Evolutionary conservation across 2,329 filamentous ascomycete species (phyloP), one percentile per base, ranked within the genome.

Genomic region (Xylaria sp.): DNA sequence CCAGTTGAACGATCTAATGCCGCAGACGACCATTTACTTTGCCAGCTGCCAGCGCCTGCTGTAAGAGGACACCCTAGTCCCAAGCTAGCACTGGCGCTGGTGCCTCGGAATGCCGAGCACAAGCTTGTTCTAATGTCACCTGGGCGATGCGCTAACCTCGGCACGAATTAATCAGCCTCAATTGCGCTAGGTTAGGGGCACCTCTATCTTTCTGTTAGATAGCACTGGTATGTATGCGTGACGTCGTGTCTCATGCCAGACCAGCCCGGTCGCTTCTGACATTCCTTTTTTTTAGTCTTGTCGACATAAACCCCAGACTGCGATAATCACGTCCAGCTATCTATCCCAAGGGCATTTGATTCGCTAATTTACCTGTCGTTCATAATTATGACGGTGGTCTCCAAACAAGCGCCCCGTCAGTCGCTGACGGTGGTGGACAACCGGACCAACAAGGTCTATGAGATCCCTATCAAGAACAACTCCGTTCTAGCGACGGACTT

Each of bases 401-500:
- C 73, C 48, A 78, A 75, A 65, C 68, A 68, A 57, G 51, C 69
- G 60, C 69, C 76, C 8, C 74, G 74, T 64, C 76, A 75, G 60
- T 76, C 77, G 34, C 75, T 84, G 69, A 84, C 82, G 17, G 82
- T 84, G 27, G 76, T 82, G 42, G 84, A 86, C 73, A 85, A 85
- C 77, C 82, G 84, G 65, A 85, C 84, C 2, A 82, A 81, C 61
- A 80, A 82, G 72, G 74, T 77, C 21, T 85, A 85, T 64, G 82
- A 85, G 74, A 76, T 86, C 39, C 83, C 84, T 65, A 85, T 86
- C 74, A 79, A 76, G 58, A 76, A 85, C 75, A 86, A 85, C 73
- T 81, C 83, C 0, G 80, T 86, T n/a, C 78, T 79, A 34, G 84
- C 84, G 14, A 85, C 83, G 2, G 84, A 85, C 68, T 82, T 85